Conservation (phyloP, 2,329 filamentous ascomycete genomes). For the Fusarium mangiferae region DNA sequence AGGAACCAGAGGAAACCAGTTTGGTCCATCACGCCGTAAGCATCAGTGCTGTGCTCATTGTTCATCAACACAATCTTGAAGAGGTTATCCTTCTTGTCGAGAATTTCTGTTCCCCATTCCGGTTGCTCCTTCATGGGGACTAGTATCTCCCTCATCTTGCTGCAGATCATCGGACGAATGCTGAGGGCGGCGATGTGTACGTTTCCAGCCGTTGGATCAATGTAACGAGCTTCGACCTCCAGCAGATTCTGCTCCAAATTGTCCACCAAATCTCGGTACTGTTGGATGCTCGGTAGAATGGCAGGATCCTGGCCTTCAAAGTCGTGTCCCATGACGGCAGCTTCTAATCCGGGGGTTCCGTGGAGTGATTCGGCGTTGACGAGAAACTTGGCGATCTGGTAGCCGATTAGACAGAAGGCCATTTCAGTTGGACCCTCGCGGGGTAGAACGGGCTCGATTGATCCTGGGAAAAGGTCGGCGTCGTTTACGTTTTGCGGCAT, state of each 20-base stretch:
- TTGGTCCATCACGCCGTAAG: constrained; percentile 56
- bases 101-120: constrained; percentile 62
- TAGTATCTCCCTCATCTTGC: constrained; percentile 61
- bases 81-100: constrained; percentile 61
- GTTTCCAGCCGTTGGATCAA: constrained; percentile 63
- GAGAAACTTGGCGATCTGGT: constrained; percentile 62
- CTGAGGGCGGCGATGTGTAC: constrained; percentile 62
- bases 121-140: constrained; percentile 58
- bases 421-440: constrained; percentile 70
- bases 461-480: constrained; percentile 64
- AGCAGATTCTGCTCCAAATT: constrained; percentile 56
- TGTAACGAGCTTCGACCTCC: constrained; percentile 60
- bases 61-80: constrained; percentile 64
- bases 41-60: constrained; percentile 58
- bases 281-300: constrained; percentile 48
- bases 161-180: constrained; percentile 58
- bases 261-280: constrained; percentile 55
- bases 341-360: constrained; percentile 60
- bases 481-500: constrained; percentile 68
- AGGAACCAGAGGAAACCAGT: constrained; percentile 67
- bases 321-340: constrained; percentile 59
- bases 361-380: constrained; percentile 54
- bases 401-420: constrained; percentile 64
- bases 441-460: constrained; percentile 61
- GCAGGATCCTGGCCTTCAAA: constrained; percentile 44